phyloP scores from a whole-genome alignment of 768 basidiomycete species.

The Lentinula sp. region DNA sequence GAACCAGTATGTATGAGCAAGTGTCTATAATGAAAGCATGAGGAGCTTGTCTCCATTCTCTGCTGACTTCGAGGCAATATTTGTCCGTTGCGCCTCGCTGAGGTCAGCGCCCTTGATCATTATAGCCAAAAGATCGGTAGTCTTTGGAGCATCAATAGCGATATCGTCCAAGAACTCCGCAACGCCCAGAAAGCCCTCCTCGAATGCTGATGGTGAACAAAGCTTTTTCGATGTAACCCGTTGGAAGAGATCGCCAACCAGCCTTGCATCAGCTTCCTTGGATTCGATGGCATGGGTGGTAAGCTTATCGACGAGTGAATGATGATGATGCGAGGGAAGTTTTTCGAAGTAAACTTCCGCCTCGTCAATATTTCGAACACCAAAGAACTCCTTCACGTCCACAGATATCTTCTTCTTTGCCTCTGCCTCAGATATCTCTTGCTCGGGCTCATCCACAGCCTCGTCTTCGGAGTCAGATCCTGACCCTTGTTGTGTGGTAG shows the following conservation, averaged over 20 bases:
- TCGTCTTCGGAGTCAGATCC: slow-evolving; percentile 1
- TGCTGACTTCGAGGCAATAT: slow-evolving; percentile 55
- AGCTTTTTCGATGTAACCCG: slow-evolving; percentile 55
- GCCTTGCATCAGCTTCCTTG: slow-evolving; percentile 73
- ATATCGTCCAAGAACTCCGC: slow-evolving; percentile 84
- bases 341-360: slow-evolving; percentile 81
- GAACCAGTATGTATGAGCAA: slow-evolving; percentile 17
- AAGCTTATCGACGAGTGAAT: slow-evolving; percentile 68
- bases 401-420: slow-evolving; percentile 74
- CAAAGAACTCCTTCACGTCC: slow-evolving; percentile 84
- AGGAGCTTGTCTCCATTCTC: slow-evolving; percentile 53
- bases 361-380: slow-evolving; percentile 77
- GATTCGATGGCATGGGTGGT: slow-evolving; percentile 69
- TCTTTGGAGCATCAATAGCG: slow-evolving; percentile 86
- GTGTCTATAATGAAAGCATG: slow-evolving; percentile 48
- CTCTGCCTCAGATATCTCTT: slow-evolving; percentile 60
- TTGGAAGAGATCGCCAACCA: slow-evolving; percentile 72
- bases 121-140: slow-evolving; percentile 66
- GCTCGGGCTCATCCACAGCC: slow-evolving; percentile 30
- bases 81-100: slow-evolving; percentile 51
- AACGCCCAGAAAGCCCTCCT: slow-evolving; percentile 64
- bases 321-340: slow-evolving; percentile 60
- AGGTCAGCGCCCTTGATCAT: slow-evolving; percentile 69
- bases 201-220: slow-evolving; percentile 55
- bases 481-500: slow-evolving; percentile 22